Base-by-base conservation (phyloP, 139 green algal genomes). In the Edaphochlamys debaryana region DNA sequence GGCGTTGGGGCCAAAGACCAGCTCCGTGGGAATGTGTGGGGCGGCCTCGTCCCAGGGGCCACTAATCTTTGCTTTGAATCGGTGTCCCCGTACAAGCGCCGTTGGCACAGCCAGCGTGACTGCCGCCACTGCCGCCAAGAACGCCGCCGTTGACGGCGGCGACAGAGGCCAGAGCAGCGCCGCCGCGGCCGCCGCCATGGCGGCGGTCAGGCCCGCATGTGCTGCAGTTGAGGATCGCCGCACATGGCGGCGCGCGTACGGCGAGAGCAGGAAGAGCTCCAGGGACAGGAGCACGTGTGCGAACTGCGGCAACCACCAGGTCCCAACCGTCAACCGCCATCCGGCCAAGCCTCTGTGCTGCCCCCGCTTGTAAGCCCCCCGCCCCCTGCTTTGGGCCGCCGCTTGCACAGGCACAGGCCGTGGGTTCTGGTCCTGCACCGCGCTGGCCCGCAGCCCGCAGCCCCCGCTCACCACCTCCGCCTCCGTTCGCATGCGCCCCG, bases 1-100 rank as follows among this genome's bases (percentile, higher is more conserved):
- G n/a, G n/a, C n/a, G n/a, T n/a, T n/a, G n/a, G n/a, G n/a, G n/a
- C n/a, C n/a, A n/a, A n/a, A n/a, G n/a, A 82, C 29, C 64, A 92
- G 70, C 41, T 82, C 42, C 30, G 50, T 74, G 29, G 90, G 87
- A 0, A 94, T 87, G 71, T 88, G 70, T 19, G 95, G 95, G 67
- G 94, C 92, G 25, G 95, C 95, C 72, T 97, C 93, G 69, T 98
- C 95, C 95, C 95, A 98, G 1, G 94, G 94, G 1, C 95, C 95
- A 62, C 94, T 98, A 80, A 98, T 98, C 63, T 96, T 81, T 1
- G 94, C 91, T 82, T 98, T 98, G 89, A 95, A 98, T 84, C 97
- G 96, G 50, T 97, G 90, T 22, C 97, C 94, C 38, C 90, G 85
- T 40, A 98, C 94, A 63, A 98, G 88, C 89, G 91, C 96, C 75